phyloP scores from a whole-genome alignment of 2,329 filamentous ascomycete species.

The Fusarium guadeloupense region DNA sequence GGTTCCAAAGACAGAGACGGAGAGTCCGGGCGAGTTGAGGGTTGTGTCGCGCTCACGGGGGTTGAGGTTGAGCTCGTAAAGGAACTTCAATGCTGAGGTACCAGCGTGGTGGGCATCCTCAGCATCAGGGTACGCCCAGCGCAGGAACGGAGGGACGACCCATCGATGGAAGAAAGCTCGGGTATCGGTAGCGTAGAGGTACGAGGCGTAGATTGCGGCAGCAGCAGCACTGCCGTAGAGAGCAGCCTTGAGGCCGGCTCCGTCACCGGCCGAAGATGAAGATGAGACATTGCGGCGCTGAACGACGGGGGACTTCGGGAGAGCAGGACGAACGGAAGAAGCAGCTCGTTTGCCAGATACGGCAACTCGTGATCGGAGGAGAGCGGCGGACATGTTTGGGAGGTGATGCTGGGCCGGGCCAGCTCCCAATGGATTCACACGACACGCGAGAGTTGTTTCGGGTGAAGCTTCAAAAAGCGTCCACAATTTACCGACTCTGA shows the following conservation, averaged over 20 bases:
- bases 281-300: conserved; percentile 49
- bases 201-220: conserved; percentile 58
- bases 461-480: conserved; percentile 40
- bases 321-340: conserved; percentile 31
- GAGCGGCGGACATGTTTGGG: conserved; percentile 41
- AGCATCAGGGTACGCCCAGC: conserved; percentile 74
- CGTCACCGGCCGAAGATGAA: conserved; percentile 47
- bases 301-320: conserved; percentile 31
- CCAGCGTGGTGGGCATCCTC: conserved; percentile 93
- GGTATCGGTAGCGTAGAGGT: conserved; percentile 79
- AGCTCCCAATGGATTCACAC: conserved; percentile 45
- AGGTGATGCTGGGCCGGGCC: conserved; percentile 40
- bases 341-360: conserved; percentile 27
- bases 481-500: conserved; percentile 40
- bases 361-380: conserved; percentile 40
- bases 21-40: conserved; percentile 47
- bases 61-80: conserved; percentile 80
- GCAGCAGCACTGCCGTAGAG: conserved; percentile 55
- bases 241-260: conserved; percentile 48
- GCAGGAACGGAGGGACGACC: conserved; percentile 71
- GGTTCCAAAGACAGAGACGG: conserved; percentile 75
- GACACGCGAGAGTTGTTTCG: conserved; percentile 36
- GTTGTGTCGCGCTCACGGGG: conserved; percentile 76
- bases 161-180: conserved; percentile 75
- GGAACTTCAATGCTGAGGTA: conserved; percentile 73